Evolutionary conservation across 2,329 filamentous ascomycete genomes (phyloP), one percentile per base, ranked within the genome.

Genomic region (Exophiala sideris): DNA sequence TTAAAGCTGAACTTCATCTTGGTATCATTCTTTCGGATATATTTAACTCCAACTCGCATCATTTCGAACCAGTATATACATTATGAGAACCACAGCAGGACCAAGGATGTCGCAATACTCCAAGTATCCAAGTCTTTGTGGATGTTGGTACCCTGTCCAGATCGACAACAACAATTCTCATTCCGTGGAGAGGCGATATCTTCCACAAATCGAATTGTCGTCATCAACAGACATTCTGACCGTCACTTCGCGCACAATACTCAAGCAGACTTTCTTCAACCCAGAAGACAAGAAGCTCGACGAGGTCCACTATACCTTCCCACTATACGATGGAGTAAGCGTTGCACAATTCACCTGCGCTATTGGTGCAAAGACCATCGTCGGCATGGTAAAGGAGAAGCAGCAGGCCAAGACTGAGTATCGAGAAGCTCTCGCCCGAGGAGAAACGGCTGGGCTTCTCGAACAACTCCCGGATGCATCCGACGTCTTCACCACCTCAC

Each of bases 281-380:
- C 74, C 75, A 1, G 46, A 62, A 1, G 62, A 68, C 2, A 66
- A 71, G 8, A 65, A 65, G 2, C 78, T 85, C 55, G 64, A 73
- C 7, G 73, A 88, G 64, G 77, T 83, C 12, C 74, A 75, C 11
- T 91, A 91, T 66, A 78, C 78, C 0, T 90, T 91, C 58, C 87
- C 87, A 0, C 74, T 91, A 0, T 88, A 86, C 59, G 85, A 89
- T 64, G 86, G 87, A 8, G 83, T 88, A 12, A 85, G 82, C 5
- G 82, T 91, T 0, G 84, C 86, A 6, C 77, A 74, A 3, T 91
- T 90, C 59, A 79, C 75, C 3, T 89, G 85, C 69, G 79, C 74
- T 11, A 76, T 90, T 44, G 84, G 79, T 33, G 70, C 76, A 32
- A 80, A 82, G 16, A 62, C 67, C 10, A 73, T 81, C 12, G 74